Percentiles rank a stretch among this genome's conserved stretches.
These are phyloP conservation scores for Cyclaneusma minus DNA, from an alignment of 2,329 filamentous ascomycete species.

Conservation along the genomic window DNA sequence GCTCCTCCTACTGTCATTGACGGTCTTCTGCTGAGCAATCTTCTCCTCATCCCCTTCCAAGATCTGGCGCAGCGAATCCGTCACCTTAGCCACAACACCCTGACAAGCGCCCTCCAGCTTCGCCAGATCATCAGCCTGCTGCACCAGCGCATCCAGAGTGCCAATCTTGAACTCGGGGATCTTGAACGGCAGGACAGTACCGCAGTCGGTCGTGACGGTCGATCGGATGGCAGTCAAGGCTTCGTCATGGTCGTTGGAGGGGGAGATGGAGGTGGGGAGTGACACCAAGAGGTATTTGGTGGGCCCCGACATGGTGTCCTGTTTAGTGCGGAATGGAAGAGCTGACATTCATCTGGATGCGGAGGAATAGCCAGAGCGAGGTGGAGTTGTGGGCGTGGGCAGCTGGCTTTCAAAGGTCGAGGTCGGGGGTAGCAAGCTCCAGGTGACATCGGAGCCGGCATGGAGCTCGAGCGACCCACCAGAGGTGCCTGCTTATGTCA, in stretches of 20 bases:
- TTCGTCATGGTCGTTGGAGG: constrained; percentile 65
- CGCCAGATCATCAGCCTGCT: constrained; percentile 86
- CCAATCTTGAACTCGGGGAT: constrained; percentile 97
- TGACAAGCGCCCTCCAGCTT: constrained; percentile 76
- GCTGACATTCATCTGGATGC: too few species aligned
- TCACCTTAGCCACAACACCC: constrained; percentile 70
- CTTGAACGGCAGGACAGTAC: constrained; percentile 58
- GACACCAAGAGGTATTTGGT: constrained; percentile 75
- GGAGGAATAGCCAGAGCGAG: not conserved
- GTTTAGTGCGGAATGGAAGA: too few species aligned
- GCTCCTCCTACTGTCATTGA: constrained; percentile 73
- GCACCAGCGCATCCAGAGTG: constrained; percentile 83
- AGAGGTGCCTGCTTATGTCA: too few species aligned
- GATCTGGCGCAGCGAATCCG: constrained; percentile 16
- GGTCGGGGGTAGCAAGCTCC: too few species aligned
- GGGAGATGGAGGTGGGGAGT: constrained; percentile 73
- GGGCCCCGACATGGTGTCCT: too few species aligned
- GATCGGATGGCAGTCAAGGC: constrained; percentile 62
- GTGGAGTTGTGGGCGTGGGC: not conserved
- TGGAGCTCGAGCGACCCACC: too few species aligned
- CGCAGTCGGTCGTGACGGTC: constrained; percentile 60
- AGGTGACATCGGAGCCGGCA: too few species aligned
- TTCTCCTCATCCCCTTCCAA: constrained; percentile 18
- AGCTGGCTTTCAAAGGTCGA: too few species aligned
- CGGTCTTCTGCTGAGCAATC: constrained; percentile 64